Evolutionary conservation across 2,329 filamentous ascomycete genomes (phyloP), one percentile per base, ranked within the genome.

Genomic region (Botrytis cinerea): DNA sequence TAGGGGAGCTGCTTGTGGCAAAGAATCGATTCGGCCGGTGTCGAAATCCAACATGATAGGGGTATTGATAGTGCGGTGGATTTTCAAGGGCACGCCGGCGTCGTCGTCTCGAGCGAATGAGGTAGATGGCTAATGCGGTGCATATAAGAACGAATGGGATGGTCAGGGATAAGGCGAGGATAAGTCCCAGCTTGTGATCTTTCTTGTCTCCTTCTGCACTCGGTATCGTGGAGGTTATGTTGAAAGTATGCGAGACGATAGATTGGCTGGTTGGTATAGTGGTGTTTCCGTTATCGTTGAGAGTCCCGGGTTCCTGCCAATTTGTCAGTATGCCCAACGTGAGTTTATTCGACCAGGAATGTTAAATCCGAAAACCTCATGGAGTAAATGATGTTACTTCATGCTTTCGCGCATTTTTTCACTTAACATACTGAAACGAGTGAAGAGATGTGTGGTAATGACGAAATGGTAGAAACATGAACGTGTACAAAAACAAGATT

Each of bases 121-220:
- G 68, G 32, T 72, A 69, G 16, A 72, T 69, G 32, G 51, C 51
- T 20, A 72, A 45, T 25, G 51, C 51, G 32, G 68, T 32, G 2
- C 71, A 72, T 45, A 72, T 61, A 32, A 72, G 28, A 25, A 72
- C 25, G 32, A 72, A 72, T 18, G 71, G 71, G 28, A 72, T 61
- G 5, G 71, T 72, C 14, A 69, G 43, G 35, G 71, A 72, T 6
- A 69, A n/a, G 8, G 71, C 62, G 51, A 72, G 71, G n/a, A 72
- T 67, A 6, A 72, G 54, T 18, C 40, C 63, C 18, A 72, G n/a
- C 32, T 72, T 69, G 25, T 69, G 71, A 35, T 68, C 62, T 51
- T 69, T 63, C 28, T 51, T 62, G n/a, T 63, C n/a, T 10, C 51
- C 32, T 61, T 62, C 60, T 16, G 54, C 12, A n/a, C 22, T 46